Percentiles rank a stretch among this genome's conserved stretches.
Evolutionary conservation across 805 yeast species (phyloP).

Genomic region (Candida morakotiae): DNA sequence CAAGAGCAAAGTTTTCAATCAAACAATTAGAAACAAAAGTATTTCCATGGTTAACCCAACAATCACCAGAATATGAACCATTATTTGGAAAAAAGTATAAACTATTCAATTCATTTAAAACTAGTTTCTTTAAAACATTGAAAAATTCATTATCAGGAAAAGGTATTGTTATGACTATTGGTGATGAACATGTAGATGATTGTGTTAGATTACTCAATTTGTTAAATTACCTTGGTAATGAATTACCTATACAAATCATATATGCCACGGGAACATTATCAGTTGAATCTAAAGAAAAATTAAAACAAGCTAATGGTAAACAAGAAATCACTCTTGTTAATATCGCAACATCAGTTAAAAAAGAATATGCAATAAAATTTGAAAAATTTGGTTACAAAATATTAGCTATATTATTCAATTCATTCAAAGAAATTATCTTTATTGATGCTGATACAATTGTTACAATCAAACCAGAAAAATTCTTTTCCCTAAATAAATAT

Average conservation of each 20-base stretch:
- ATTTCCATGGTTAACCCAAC: slow-evolving; percentile 21
- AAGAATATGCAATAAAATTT: slow-evolving; percentile 24
- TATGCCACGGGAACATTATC: slow-evolving; percentile 22
- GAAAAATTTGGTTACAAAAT: slow-evolving; percentile 45
- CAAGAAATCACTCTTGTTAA: slow-evolving; percentile 33
- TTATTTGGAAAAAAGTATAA: not conserved
- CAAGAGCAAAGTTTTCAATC: not conserved
- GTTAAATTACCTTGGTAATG: slow-evolving; percentile 24
- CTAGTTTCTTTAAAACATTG: slow-evolving; percentile 8
- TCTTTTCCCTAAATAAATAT: slow-evolving; percentile 18
- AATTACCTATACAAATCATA: slow-evolving; percentile 29
- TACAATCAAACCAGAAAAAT: slow-evolving; percentile 29
- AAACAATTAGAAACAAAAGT: slow-evolving; percentile 12
- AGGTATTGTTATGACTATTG: slow-evolving; percentile 31
- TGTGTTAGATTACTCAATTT: slow-evolving; percentile 21
- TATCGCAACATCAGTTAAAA: slow-evolving; percentile 17
- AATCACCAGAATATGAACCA: slow-evolving; percentile 15
- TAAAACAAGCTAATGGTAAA: slow-evolving; percentile 13
- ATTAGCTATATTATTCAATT: slow-evolving; percentile 42
- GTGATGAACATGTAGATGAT: slow-evolving; percentile 21
- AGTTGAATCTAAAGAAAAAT: slow-evolving; percentile 16
- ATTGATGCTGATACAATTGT: slow-evolving; percentile 55
- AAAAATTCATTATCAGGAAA: slow-evolving; percentile 19
- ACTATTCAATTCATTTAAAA: slow-evolving; percentile 1
- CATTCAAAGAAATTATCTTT: slow-evolving; percentile 47